Conservation (phyloP, 2,329 filamentous ascomycete species). For the Claviceps sp. region DNA sequence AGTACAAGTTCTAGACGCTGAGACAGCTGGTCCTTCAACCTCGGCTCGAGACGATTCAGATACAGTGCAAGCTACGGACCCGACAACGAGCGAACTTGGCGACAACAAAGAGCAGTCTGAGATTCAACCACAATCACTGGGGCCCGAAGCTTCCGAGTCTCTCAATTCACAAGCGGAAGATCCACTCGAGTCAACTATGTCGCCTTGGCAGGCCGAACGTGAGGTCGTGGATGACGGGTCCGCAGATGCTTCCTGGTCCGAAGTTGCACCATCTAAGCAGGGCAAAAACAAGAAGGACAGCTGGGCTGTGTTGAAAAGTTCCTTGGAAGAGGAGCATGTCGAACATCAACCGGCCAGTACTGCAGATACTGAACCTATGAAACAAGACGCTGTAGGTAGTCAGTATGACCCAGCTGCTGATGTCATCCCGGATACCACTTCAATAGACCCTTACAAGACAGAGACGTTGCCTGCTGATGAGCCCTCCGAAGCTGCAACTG, state of each 20-base stretch:
- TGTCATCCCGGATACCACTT: background rate
- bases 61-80: background rate
- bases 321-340: slow-evolving; percentile 6
- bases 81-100: background rate
- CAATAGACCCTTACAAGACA: background rate
- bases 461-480: background rate
- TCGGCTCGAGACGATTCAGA: background rate
- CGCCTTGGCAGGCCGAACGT: slow-evolving; percentile 14
- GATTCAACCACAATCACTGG: slow-evolving; percentile 1
- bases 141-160: slow-evolving; percentile 16
- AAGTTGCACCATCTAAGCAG: slow-evolving; percentile 12
- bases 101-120: background rate
- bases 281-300: slow-evolving; percentile 19
- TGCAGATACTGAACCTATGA: background rate
- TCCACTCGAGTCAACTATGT: slow-evolving; percentile 13
- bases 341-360: background rate
- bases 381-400: background rate
- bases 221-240: background rate
- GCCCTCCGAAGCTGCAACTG: slow-evolving; percentile 1
- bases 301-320: slow-evolving; percentile 1
- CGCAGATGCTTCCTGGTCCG: slow-evolving; percentile 4
- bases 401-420: background rate
- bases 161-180: slow-evolving; percentile 19
- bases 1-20: background rate
- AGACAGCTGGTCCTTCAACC: background rate